Conservation (phyloP, 495 filamentous ascomycete genomes). For the Tirmania nivea region DNA sequence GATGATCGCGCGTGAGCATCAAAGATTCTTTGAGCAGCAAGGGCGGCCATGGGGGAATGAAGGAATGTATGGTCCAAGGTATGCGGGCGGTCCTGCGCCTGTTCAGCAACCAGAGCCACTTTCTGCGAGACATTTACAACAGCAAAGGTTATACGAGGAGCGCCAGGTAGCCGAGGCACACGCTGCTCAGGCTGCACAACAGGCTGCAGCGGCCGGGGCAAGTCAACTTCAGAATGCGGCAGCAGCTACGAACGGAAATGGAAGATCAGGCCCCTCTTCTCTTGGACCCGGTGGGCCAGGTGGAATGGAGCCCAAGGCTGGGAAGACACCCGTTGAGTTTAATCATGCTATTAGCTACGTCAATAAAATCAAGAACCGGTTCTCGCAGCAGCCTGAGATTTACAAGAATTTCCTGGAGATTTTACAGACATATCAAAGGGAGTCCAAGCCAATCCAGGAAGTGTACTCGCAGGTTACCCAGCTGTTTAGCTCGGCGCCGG, state of each 20-base stretch:
- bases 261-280: constrained; percentile 24
- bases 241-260: constrained; percentile 32
- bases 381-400: constrained; percentile 82
- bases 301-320: constrained; percentile 25
- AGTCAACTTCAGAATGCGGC: constrained; percentile 59
- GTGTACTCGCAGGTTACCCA: constrained; percentile 95
- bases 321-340: constrained; percentile 69
- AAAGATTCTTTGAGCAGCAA: constrained; percentile 23
- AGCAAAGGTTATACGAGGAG: constrained; percentile 25
- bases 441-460: constrained; percentile 95
- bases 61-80: constrained; percentile 15
- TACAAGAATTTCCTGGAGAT: constrained; percentile 99
- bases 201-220: constrained; percentile 54
- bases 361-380: constrained; percentile 99
- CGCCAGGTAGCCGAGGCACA: constrained; percentile 14
- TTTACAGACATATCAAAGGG: constrained; percentile 91
- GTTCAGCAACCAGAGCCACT: constrained; percentile 6
- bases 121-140: constrained; percentile 16
- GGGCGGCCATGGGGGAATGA: constrained; percentile 27
- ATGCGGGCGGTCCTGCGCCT: constrained; percentile 8
- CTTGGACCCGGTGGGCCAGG: constrained; percentile 25
- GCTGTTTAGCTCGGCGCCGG: constrained; percentile 81
- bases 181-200: constrained; percentile 32
- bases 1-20: constrained; percentile 1
- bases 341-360: constrained; percentile 99